These are phyloP conservation scores for Olyra latifolia DNA, from an alignment of 176 grass and related monocot genomes.

Conservation along the genomic window DNA sequence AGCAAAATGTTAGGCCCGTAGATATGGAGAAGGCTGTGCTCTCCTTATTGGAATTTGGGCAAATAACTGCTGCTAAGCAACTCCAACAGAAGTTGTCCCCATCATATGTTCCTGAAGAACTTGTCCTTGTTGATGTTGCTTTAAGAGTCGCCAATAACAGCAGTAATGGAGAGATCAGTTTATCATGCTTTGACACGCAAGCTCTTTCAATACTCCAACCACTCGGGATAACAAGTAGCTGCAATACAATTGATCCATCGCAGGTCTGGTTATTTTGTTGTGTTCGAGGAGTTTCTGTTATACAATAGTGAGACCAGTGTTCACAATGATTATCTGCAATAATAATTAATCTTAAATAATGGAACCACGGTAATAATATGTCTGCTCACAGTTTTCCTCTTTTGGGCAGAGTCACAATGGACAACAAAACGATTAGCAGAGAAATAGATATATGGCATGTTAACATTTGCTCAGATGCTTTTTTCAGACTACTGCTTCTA, in stretches of 20 bases:
- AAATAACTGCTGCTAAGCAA: conserved; percentile 93
- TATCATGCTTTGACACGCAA: conserved; percentile 50
- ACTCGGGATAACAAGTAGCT: conserved; percentile 43
- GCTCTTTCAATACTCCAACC: conserved; percentile 57
- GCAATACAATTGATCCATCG: conserved; percentile 55
- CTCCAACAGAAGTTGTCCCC: conserved; percentile 96
- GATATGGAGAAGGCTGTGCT: conserved; percentile 97
- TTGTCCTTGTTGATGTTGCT: conserved; percentile 80
- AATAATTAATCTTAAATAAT: conserved; percentile 10
- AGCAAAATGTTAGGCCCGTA: conserved; percentile 80
- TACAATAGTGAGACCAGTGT: neutral
- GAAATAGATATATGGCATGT: neutral
- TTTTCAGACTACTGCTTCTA: neutral
- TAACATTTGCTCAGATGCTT: conserved; percentile 7
- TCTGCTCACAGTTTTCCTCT: neutral
- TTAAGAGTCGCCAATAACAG: conserved; percentile 70
- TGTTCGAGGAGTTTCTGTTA: neutral
- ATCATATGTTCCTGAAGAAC: conserved; percentile 75
- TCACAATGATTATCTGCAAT: neutral
- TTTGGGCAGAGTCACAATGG: neutral
- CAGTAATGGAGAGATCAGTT: conserved; percentile 59
- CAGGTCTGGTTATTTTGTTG: conserved; percentile 64
- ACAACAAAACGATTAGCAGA: neutral
- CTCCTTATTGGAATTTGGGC: conserved; percentile 96
- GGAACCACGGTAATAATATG: neutral